Conservation (phyloP, 306 rosid species). For the Quillaja saponaria region DNA sequence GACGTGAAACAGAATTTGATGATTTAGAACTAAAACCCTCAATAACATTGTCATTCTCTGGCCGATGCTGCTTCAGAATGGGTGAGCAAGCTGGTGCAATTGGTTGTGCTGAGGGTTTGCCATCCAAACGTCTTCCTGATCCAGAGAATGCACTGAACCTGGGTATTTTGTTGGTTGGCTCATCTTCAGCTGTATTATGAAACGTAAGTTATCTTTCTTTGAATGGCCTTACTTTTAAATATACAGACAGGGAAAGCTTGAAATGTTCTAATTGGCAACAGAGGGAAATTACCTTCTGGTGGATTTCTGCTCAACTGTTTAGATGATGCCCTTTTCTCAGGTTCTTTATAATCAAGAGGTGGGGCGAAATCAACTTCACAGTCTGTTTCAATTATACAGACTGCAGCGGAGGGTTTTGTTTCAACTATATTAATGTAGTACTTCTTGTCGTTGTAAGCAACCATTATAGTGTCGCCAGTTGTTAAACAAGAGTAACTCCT, state of each 20-base stretch:
- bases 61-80: constrained; percentile 26
- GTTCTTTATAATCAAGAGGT: constrained; percentile 59
- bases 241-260: background rate
- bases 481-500: constrained; percentile 63
- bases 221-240: background rate
- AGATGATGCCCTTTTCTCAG: constrained; percentile 34
- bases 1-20: constrained; percentile 17
- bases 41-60: constrained; percentile 25
- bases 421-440: constrained; percentile 52
- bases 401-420: constrained; percentile 52
- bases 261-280: background rate
- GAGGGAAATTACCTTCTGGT: constrained; percentile 31
- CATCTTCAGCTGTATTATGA: constrained; percentile 44
- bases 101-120: constrained; percentile 39
- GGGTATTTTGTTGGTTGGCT: constrained; percentile 34
- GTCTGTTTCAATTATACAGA: constrained; percentile 50
- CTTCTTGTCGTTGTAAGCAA: constrained; percentile 54
- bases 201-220: background rate
- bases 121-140: constrained; percentile 52
- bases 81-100: constrained; percentile 35
- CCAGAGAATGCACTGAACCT: constrained; percentile 49
- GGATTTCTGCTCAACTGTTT: constrained; percentile 26
- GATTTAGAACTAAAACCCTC: constrained; percentile 35
- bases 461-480: constrained; percentile 59
- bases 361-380: constrained; percentile 55